These are phyloP conservation scores for Ophiocordyceps sinensis DNA, from an alignment of 2,329 filamentous ascomycete genomes.

Conservation along the genomic window DNA sequence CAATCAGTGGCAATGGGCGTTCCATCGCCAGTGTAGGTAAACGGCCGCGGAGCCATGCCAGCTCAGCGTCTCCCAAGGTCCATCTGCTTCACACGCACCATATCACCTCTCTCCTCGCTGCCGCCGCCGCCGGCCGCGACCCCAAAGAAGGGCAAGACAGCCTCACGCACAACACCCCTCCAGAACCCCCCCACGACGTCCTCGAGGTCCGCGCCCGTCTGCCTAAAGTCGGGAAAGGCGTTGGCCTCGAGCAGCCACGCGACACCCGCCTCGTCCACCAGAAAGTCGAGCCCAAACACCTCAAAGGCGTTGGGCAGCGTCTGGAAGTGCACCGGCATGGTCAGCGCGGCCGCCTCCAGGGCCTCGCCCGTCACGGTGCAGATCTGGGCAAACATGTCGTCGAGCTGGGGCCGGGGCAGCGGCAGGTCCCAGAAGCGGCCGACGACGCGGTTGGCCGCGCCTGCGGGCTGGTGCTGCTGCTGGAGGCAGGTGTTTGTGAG, in stretches of 20 bases:
- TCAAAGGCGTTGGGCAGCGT: conserved; percentile 81
- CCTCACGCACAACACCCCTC: conserved; percentile 54
- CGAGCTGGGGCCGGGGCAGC: conserved; percentile 36
- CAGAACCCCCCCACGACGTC: conserved; percentile 64
- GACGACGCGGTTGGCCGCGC: too few relatives aligned
- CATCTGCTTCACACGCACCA: conserved; percentile 38
- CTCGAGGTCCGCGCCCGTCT: conserved; percentile 72
- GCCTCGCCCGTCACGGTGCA: conserved; percentile 57
- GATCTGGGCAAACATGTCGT: conserved; percentile 58
- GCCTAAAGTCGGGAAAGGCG: conserved; percentile 88
- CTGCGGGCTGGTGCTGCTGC: conserved; percentile 26
- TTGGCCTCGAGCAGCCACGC: conserved; percentile 84
- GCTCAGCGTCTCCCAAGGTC: conserved; percentile 33
- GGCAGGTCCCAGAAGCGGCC: conserved; percentile 58
- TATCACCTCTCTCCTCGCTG: conserved; percentile 18
- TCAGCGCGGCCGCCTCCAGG: conserved; percentile 74
- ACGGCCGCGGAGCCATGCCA: not conserved
- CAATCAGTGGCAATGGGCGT: too few relatives aligned
- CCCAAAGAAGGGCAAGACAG: conserved; percentile 53
- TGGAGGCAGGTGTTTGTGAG: conserved; percentile 90
- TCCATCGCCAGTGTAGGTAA: too few relatives aligned
- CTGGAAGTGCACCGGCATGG: conserved; percentile 85
- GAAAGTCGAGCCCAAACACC: conserved; percentile 79
- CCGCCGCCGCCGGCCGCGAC: conserved; percentile 9
- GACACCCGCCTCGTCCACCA: conserved; percentile 52